phyloP scores from a whole-genome alignment of 2,329 filamentous ascomycete species.

The Xylariaceae sp. region DNA sequence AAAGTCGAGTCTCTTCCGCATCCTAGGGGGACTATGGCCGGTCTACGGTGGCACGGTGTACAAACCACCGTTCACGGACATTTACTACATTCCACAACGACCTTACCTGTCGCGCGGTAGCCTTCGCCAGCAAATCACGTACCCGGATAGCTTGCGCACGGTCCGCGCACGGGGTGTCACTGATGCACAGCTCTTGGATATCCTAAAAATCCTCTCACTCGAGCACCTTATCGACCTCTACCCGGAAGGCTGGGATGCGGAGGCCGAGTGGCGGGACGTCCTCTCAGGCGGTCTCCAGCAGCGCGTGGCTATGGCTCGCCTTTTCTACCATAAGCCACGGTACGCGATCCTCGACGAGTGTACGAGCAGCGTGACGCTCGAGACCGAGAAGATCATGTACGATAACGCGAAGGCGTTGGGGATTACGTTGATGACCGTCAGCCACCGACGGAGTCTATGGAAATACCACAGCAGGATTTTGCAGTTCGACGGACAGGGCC shows the following conservation, averaged over 20 bases:
- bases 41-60: constrained; percentile 93
- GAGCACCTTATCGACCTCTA: constrained; percentile 80
- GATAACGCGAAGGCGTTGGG: constrained; percentile 89
- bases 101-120: constrained; percentile 91
- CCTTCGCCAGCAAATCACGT: constrained; percentile 95
- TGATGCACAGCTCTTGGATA: constrained; percentile 76
- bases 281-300: constrained; percentile 92
- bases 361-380: constrained; percentile 90
- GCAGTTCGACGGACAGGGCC: constrained; percentile 94
- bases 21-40: constrained; percentile 94
- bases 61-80: constrained; percentile 88
- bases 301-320: constrained; percentile 91
- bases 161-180: constrained; percentile 85
- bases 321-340: constrained; percentile 90
- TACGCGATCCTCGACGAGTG: constrained; percentile 98
- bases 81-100: constrained; percentile 97
- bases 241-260: constrained; percentile 81
- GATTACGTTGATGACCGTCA: constrained; percentile 96
- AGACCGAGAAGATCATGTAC: constrained; percentile 96
- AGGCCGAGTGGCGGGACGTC: constrained; percentile 96
- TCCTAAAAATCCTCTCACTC: constrained; percentile 80
- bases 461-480: constrained; percentile 94
- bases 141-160: constrained; percentile 84
- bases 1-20: constrained; percentile 94
- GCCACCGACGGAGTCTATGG: constrained; percentile 89